phyloP scores from a whole-genome alignment of 352 stramenopile species.

The Phytophthora pisi region DNA sequence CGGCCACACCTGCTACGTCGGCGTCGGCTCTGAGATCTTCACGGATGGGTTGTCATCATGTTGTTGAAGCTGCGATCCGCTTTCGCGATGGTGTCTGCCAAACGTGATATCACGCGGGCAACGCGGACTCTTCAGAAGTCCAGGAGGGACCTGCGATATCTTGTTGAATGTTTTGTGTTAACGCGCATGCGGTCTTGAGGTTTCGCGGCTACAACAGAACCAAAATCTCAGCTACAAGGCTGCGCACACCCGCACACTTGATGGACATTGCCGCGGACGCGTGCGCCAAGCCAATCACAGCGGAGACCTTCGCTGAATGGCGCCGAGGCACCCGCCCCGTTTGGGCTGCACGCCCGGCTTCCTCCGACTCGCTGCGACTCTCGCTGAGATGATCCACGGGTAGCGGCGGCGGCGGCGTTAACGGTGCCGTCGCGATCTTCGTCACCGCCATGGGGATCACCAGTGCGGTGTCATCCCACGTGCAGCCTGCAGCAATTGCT shows the following conservation, averaged over 20 bases:
- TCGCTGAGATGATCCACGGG: conserved; percentile 25
- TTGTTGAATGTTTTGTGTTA: not conserved
- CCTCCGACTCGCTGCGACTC: conserved; percentile 19
- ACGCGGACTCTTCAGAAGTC: not conserved
- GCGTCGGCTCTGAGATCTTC: conserved; percentile 4
- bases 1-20: conserved; percentile 16
- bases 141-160: conserved; percentile 1
- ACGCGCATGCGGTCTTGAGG: not conserved
- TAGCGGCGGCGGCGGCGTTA: not conserved
- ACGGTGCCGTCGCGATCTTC: conserved; percentile 11
- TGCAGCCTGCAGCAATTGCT: not conserved
- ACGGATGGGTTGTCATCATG: not conserved
- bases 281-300: conserved; percentile 31
- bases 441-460: conserved; percentile 7
- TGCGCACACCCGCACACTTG: not conserved
- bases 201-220: not conserved
- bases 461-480: conserved; percentile 7
- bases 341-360: conserved; percentile 17
- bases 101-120: conserved; percentile 6
- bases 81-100: not conserved
- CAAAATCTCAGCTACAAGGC: conserved; percentile 27
- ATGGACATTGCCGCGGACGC: not conserved
- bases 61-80: conserved; percentile 12
- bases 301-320: conserved; percentile 18
- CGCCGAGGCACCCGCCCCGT: conserved; percentile 15